Evolutionary conservation across 129 eudicot genomes (phyloP).

Genomic region (Glebionis coronaria): DNA sequence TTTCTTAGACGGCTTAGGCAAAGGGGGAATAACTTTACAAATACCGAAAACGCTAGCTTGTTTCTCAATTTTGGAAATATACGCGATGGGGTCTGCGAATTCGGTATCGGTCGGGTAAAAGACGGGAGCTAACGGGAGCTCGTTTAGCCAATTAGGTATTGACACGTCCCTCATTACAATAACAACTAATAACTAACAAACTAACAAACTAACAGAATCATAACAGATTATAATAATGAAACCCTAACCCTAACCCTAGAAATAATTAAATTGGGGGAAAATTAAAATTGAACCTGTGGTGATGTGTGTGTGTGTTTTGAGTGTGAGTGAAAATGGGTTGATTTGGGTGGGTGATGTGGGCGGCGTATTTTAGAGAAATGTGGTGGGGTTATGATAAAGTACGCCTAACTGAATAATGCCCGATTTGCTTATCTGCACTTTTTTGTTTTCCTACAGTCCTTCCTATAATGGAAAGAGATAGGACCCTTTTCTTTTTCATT

Average conservation of each 20-base stretch:
- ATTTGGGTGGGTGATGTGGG: no score
- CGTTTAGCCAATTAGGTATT: constrained; percentile 79
- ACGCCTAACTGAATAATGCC: no score
- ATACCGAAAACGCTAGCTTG: constrained; percentile 96
- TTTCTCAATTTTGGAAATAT: constrained; percentile 93
- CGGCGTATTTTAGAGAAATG: no score
- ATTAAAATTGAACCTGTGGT: constrained; percentile 6
- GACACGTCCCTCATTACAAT: constrained; percentile 68
- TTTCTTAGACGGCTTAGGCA: constrained; percentile 80
- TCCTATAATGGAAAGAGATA: no score
- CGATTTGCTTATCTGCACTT: no score
- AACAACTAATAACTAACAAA: constrained; percentile 28
- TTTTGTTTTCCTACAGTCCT: no score
- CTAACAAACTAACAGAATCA: constrained; percentile 36
- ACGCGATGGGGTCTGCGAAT: constrained; percentile 99
- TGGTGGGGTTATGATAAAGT: no score
- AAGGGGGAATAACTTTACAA: constrained; percentile 91
- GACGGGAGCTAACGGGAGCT: constrained; percentile 91
- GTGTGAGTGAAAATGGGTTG: no score
- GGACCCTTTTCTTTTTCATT: no score
- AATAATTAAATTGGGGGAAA: constrained; percentile 24
- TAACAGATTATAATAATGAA: constrained; percentile 7
- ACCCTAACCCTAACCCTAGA: constrained; percentile 47
- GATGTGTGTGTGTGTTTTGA: background rate
- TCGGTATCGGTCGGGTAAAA: constrained; percentile 93